Evolutionary conservation across 2,329 filamentous ascomycete species (phyloP), one percentile per base, ranked within the genome.

Genomic region (Cladophialophora carrionii): DNA sequence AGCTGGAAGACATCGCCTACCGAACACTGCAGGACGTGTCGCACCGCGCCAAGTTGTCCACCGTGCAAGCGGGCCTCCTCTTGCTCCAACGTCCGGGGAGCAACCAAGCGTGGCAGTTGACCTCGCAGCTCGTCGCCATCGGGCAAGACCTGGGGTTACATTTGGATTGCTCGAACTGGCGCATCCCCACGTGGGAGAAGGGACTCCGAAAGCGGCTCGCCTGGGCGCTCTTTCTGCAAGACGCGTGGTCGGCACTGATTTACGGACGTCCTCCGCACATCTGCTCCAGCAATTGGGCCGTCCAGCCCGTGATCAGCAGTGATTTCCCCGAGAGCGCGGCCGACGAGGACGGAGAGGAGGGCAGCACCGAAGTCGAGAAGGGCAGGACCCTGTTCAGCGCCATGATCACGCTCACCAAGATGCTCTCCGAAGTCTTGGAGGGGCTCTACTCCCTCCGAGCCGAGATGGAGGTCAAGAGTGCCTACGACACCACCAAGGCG

Each of bases 141-240:
- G 83, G 81, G 0, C 84, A 87, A 70, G 83, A 85, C 37, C 78
- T 88, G 0, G 85, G 85, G 0, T 76, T 88, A 10, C 84, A 88
- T 61, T 78, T 88, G 1, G 86, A 89, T 71, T 87, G 85, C 67
- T 82, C 84, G 0, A 75, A 78, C 22, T 90, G 87, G 87, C 81
- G 83, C 10, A 84, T 89, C 49, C 86, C 87, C 1, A 75, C 78
- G 0, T 88, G 86, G 86, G 87, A 89, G 71, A 82, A 85, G 61
- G 84, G 86, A 0, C 76, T 89, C 20, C 78, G 87, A 14, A 84
- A 85, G 70, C 78, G 87, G 14, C 76, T 89, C 0, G 86, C 84
- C 0, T 90, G 87, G 87, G 86, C 83, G 1, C 74, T 88, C 0
- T 89, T 83, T 67, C 86, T 88, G 80, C 87, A 89, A 72, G 87